phyloP scores from a whole-genome alignment of 352 stramenopile species.

The Pythium dissimile region DNA sequence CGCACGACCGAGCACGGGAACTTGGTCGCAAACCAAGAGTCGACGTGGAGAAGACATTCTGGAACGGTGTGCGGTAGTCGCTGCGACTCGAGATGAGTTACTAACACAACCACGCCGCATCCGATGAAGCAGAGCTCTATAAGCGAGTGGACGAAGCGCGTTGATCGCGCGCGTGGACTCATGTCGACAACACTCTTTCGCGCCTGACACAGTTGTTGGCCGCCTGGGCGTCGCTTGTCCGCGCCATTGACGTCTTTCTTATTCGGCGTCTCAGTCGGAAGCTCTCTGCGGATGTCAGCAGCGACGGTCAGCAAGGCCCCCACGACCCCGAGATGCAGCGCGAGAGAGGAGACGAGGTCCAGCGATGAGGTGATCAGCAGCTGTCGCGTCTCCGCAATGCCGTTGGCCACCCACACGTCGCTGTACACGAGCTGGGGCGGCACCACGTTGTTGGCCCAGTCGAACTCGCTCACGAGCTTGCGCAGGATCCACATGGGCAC shows the following conservation, averaged over 20 bases:
- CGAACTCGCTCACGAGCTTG: conserved; percentile 3
- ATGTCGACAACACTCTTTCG: not conserved
- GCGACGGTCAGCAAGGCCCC: not conserved
- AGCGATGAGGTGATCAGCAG: conserved; percentile 1
- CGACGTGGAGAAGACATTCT: not conserved
- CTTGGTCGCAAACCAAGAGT: conserved; percentile 18
- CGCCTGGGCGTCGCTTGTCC: not conserved
- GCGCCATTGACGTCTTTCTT: not conserved
- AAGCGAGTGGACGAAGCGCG: not conserved
- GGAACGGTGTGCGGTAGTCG: not conserved
- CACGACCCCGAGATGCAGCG: not conserved
- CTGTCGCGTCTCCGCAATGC: not conserved
- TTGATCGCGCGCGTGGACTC: not conserved
- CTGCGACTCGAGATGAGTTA: not conserved
- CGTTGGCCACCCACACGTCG: conserved; percentile 3
- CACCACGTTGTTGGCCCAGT: not conserved
- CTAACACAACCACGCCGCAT: not conserved
- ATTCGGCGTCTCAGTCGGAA: too few species aligned
- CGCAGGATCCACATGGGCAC: conserved; percentile 19
- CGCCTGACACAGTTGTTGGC: not conserved
- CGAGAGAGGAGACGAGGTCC: conserved; percentile 1
- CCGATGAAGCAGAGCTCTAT: not conserved
- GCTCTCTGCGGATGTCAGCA: not conserved
- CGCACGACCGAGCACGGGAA: conserved; percentile 11
- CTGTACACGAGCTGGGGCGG: conserved; percentile 2